Evolutionary conservation across 495 filamentous ascomycete species (phyloP).

Genomic region (Wilcoxina mikolae): DNA sequence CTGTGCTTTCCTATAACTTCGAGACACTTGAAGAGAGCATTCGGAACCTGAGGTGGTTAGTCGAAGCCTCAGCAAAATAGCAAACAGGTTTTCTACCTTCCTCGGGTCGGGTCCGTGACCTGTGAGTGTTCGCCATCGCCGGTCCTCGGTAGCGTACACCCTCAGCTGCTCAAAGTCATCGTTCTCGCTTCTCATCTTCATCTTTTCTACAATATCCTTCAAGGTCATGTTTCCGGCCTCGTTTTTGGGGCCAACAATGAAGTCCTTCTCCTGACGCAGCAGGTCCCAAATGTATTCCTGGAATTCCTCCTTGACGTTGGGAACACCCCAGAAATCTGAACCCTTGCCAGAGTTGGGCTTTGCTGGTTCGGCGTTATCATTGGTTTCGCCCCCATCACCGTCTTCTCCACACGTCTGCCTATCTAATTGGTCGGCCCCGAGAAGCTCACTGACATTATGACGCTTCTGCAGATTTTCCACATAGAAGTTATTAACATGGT

Average conservation of each 20-base stretch:
- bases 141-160: conserved; percentile 45
- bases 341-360: background rate
- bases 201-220: conserved; percentile 26
- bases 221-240: conserved; percentile 19
- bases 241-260: conserved; percentile 23
- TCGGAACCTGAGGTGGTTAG: conserved; percentile 19
- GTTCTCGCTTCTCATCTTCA: conserved; percentile 11
- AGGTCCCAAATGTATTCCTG: conserved; percentile 28
- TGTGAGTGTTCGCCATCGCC: conserved; percentile 64
- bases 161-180: conserved; percentile 21
- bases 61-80: conserved; percentile 29
- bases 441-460: conserved; percentile 3
- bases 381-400: background rate
- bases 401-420: background rate
- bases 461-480: conserved; percentile 13
- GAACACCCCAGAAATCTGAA: conserved; percentile 16
- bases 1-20: conserved; percentile 65
- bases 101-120: conserved; percentile 64
- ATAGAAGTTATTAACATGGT: conserved; percentile 28
- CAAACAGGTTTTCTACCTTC: conserved; percentile 43
- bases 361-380: background rate
- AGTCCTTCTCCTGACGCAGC: conserved; percentile 20
- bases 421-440: background rate
- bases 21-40: conserved; percentile 47
- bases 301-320: conserved; percentile 26